These are phyloP conservation scores for Leccinum broughii DNA, from an alignment of 768 basidiomycete species.

Conservation along the genomic window DNA sequence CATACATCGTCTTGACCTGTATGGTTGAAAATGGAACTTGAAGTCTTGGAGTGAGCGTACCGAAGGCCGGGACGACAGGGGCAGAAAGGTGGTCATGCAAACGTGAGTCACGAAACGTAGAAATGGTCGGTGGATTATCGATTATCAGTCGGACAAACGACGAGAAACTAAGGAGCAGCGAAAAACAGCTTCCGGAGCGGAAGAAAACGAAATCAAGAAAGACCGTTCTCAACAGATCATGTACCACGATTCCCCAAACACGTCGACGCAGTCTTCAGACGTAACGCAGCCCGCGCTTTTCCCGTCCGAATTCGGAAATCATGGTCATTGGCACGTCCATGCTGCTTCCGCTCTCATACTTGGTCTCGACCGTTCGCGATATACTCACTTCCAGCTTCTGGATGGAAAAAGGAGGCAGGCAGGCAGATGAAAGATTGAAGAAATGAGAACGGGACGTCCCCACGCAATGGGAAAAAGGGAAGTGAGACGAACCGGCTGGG, in stretches of 20 bases:
- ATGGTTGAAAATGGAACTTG: no score
- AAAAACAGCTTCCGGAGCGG: no score
- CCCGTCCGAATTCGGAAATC: not conserved
- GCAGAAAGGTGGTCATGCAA: not conserved
- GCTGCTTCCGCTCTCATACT: conserved; percentile 8
- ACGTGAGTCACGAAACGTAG: not conserved
- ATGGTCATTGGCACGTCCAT: not conserved
- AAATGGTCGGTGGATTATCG: no score
- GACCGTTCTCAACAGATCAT: no score
- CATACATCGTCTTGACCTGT: not conserved
- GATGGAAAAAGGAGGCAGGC: not conserved
- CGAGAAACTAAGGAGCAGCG: no score
- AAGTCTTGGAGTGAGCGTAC: not conserved
- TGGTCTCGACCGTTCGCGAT: conserved; percentile 18
- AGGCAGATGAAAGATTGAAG: no score
- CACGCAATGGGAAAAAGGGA: not conserved
- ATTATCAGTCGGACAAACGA: no score
- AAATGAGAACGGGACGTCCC: not conserved
- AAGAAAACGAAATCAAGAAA: no score
- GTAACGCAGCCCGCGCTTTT: not conserved
- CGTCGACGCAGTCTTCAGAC: no score
- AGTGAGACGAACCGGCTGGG: conserved; percentile 13
- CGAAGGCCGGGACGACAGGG: not conserved
- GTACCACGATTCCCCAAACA: no score
- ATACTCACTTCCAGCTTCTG: conserved; percentile 22